Conservation (phyloP, 1,139 yeast genomes). For the Torulaspora pretoriensis region DNA sequence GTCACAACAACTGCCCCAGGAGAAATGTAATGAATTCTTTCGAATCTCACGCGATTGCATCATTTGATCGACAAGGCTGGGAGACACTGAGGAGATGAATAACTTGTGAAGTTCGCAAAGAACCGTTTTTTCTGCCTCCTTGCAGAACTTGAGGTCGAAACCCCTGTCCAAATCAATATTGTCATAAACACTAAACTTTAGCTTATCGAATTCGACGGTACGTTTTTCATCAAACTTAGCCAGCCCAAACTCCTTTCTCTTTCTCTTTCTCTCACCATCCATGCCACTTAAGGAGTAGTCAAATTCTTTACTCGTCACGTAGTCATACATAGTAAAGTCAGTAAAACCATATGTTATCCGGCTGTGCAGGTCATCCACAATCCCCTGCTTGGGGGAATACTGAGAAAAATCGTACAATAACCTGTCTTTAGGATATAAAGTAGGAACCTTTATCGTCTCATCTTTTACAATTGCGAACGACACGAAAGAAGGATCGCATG, state of each 20-base stretch:
- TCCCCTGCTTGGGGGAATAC: constrained; percentile 44
- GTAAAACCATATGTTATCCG: constrained; percentile 4
- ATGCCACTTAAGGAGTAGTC: background rate
- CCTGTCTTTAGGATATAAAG: constrained; percentile 44
- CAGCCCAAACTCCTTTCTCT: background rate
- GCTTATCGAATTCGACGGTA: constrained; percentile 1
- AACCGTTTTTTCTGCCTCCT: constrained; percentile 5
- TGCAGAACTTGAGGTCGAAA: constrained; percentile 17
- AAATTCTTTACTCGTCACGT: constrained; percentile 4
- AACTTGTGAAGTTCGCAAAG: constrained; percentile 27
- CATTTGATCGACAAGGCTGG: constrained; percentile 12
- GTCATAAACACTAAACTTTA: constrained; percentile 5
- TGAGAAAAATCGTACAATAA: constrained; percentile 47
- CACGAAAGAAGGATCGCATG: constrained; percentile 61
- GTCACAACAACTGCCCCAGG: background rate
- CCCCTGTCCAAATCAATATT: constrained; percentile 17
- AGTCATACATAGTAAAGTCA: constrained; percentile 5
- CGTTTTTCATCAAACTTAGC: constrained; percentile 2
- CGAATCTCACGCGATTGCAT: background rate
- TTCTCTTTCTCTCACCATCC: background rate
- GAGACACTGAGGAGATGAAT: constrained; percentile 20
- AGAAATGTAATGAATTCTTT: background rate
- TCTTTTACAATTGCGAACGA: constrained; percentile 69
- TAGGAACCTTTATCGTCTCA: constrained; percentile 54
- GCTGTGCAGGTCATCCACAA: background rate